A percentile compares a stretch with the other conserved stretches of the same genome.
phyloP scores from a whole-genome alignment of 2,329 filamentous ascomycete species.

The Calonectria fujianensis region DNA sequence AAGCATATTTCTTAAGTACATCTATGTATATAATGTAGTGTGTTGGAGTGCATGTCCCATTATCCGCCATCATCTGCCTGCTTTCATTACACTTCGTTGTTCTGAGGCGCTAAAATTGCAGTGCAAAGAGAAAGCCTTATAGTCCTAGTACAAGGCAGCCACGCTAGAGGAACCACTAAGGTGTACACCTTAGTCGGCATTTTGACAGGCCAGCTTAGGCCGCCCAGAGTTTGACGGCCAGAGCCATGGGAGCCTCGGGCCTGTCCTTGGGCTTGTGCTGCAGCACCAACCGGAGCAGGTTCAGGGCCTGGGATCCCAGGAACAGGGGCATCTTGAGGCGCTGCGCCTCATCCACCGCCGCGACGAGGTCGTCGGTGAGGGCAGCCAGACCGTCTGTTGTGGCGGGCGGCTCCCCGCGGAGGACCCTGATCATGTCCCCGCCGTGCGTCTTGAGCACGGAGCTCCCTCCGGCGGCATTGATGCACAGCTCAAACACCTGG shows the following conservation, averaged over 20 bases:
- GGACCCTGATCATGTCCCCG: slow-evolving; percentile 33
- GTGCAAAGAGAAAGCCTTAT: no score
- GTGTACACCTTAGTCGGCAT: neutral
- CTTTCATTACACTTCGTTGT: no score
- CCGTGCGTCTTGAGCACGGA: slow-evolving; percentile 37
- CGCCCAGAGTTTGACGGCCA: slow-evolving; percentile 39
- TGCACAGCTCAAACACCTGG: slow-evolving; percentile 44
- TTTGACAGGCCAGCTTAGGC: slow-evolving; percentile 19
- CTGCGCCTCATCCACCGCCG: slow-evolving; percentile 42
- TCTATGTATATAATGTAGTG: no score
- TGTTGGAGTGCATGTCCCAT: no score
- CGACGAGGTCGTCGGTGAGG: slow-evolving; percentile 28
- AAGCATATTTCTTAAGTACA: no score
- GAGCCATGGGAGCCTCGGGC: slow-evolving; percentile 34
- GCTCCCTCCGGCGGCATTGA: slow-evolving; percentile 43
- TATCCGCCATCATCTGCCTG: no score
- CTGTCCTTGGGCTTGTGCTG: slow-evolving; percentile 36
- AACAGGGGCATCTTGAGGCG: slow-evolving; percentile 41
- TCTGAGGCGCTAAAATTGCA: no score
- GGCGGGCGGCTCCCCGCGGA: slow-evolving; percentile 25
- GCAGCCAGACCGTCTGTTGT: slow-evolving; percentile 14
- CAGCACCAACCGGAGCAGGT: slow-evolving; percentile 40
- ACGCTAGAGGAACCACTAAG: no score
- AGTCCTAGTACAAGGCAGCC: no score
- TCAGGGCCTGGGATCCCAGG: slow-evolving; percentile 38